These are phyloP conservation scores for Vigna unguiculata DNA, from an alignment of 306 rosid species.

Conservation along the genomic window DNA sequence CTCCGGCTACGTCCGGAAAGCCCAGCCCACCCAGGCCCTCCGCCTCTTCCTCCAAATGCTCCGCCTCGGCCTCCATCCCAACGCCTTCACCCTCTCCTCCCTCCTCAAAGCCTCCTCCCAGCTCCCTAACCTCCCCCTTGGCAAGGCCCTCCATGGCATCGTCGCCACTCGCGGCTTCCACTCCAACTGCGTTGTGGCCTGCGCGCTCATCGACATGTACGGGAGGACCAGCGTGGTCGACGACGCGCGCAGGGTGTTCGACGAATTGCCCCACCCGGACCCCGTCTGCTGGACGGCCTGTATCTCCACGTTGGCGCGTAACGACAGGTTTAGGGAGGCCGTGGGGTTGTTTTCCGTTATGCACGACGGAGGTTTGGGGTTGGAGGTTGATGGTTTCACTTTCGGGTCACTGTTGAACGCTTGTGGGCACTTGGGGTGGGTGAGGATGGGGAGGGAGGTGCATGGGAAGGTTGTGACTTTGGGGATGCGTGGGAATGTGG, in stretches of 20 bases:
- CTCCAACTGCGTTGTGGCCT: slow-evolving; percentile 53
- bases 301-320: slow-evolving; percentile 68
- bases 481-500: slow-evolving; percentile 71
- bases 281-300: slow-evolving; percentile 76
- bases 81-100: slow-evolving; percentile 76
- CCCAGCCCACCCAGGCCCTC: slow-evolving; percentile 52
- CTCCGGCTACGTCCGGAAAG: slow-evolving; percentile 62
- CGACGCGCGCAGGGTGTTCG: slow-evolving; percentile 69
- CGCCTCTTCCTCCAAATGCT: slow-evolving; percentile 64
- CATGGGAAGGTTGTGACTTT: slow-evolving; percentile 68
- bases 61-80: slow-evolving; percentile 59
- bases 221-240: slow-evolving; percentile 55
- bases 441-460: slow-evolving; percentile 72
- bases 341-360: slow-evolving; percentile 58
- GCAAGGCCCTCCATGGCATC: slow-evolving; percentile 64
- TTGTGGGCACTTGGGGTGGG: slow-evolving; percentile 74
- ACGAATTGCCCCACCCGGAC: slow-evolving; percentile 70
- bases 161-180: slow-evolving; percentile 64
- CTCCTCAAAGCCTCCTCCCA: slow-evolving; percentile 74
- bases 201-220: slow-evolving; percentile 81
- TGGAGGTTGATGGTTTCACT: slow-evolving; percentile 72
- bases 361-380: slow-evolving; percentile 52
- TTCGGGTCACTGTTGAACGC: slow-evolving; percentile 77
- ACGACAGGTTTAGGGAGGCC: slow-evolving; percentile 69
- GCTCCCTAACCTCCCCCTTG: slow-evolving; percentile 53